A percentile compares a stretch with the other conserved stretches of the same genome.
Evolutionary conservation across 768 basidiomycete species (phyloP).

Genomic region (Lactarius hatsudake): DNA sequence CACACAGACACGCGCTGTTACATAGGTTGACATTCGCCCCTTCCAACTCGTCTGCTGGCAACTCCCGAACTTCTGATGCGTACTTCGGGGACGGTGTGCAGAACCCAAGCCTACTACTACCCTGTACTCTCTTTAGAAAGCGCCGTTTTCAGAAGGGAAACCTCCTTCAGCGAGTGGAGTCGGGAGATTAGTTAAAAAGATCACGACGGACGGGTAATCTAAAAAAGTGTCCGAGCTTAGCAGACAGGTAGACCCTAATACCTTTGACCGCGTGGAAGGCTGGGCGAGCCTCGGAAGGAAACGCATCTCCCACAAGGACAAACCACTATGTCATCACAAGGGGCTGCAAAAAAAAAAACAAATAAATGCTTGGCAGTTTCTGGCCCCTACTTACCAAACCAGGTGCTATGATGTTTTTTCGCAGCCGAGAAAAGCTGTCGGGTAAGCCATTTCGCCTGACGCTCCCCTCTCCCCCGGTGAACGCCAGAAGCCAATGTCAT

Average conservation of each 20-base stretch:
- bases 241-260: constrained; percentile 9
- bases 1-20: neutral
- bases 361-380: constrained; percentile 12
- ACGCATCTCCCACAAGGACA: constrained; percentile 3
- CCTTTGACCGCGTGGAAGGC: constrained; percentile 15
- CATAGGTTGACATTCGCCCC: neutral
- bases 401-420: constrained; percentile 8
- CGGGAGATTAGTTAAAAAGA: neutral
- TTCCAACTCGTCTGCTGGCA: constrained; percentile 1
- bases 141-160: neutral
- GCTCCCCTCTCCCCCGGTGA: constrained; percentile 9
- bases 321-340: constrained; percentile 16
- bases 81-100: neutral
- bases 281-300: constrained; percentile 20
- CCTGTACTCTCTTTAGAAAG: neutral
- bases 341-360: neutral
- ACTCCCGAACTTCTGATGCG: constrained; percentile 3
- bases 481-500: constrained; percentile 21
- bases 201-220: neutral
- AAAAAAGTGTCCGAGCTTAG: neutral
- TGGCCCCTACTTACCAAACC: constrained; percentile 16
- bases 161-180: neutral
- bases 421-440: constrained; percentile 10
- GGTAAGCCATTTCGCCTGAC: constrained; percentile 17
- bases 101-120: neutral